These are phyloP conservation scores for Brasilioporus rufonigricans DNA, from an alignment of 768 basidiomycete genomes.

Conservation along the genomic window DNA sequence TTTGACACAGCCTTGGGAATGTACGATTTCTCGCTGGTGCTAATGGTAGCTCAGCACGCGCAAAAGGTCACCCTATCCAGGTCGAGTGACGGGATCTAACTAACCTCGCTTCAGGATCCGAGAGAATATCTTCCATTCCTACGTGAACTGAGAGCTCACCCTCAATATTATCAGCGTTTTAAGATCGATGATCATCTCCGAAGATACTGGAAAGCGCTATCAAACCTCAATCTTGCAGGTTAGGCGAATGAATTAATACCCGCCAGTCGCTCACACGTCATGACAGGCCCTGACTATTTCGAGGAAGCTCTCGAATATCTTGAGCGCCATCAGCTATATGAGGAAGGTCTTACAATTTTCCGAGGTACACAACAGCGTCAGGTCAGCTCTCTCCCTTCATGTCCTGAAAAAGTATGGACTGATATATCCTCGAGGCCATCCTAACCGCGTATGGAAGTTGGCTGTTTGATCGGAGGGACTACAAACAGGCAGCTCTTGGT, in stretches of 20 bases:
- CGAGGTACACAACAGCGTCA: slow-evolving; percentile 57
- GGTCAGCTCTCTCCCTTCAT: slow-evolving; percentile 38
- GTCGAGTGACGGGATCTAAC: slow-evolving; percentile 4
- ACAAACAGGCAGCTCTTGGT: slow-evolving; percentile 83
- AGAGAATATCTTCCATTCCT: slow-evolving; percentile 97
- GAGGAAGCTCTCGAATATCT: slow-evolving; percentile 79
- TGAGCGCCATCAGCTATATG: slow-evolving; percentile 74
- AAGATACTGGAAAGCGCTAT: slow-evolving; percentile 70
- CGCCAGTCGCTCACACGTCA: slow-evolving; percentile 4
- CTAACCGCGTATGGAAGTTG: slow-evolving; percentile 80
- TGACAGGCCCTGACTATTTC: slow-evolving; percentile 63
- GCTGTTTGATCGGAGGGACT: slow-evolving; percentile 83
- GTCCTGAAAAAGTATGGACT: slow-evolving; percentile 1
- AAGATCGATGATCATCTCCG: slow-evolving; percentile 91
- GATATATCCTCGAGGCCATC: slow-evolving; percentile 47
- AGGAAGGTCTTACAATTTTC: slow-evolving; percentile 74
- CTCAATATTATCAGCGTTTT: slow-evolving; percentile 81
- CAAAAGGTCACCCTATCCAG: slow-evolving; percentile 72
- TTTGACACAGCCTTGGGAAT: slow-evolving; percentile 97
- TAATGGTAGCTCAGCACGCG: slow-evolving; percentile 95
- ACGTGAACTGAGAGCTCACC: slow-evolving; percentile 73
- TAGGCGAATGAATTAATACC: slow-evolving; percentile 5
- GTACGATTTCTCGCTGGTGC: slow-evolving; percentile 96
- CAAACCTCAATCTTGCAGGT: slow-evolving; percentile 76
- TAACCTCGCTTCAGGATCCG: slow-evolving; percentile 66